A percentile compares a stretch with the other conserved stretches of the same genome.
phyloP scores from a whole-genome alignment of 345 rosid species.

The Lumnitzera racemosa region DNA sequence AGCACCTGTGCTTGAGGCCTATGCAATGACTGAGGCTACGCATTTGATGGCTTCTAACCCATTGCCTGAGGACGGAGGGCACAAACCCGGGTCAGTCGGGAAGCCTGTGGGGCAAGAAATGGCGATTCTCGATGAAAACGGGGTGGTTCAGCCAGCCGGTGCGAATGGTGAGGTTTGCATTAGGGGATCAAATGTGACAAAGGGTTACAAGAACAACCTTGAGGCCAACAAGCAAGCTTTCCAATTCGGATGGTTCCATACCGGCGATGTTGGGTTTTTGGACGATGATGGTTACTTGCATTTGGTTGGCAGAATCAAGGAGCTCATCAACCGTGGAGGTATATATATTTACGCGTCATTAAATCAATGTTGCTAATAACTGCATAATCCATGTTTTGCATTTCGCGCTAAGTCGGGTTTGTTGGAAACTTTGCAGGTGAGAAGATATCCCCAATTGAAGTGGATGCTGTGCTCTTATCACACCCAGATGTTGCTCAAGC shows the following conservation, averaged over 20 bases:
- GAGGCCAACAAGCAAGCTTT: constrained; percentile 78
- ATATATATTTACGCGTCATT: background rate
- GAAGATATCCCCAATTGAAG: constrained; percentile 93
- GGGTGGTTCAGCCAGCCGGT: constrained; percentile 37
- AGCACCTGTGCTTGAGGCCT: constrained; percentile 84
- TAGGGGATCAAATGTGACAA: constrained; percentile 85
- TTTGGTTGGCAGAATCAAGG: constrained; percentile 92
- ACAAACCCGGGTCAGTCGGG: constrained; percentile 84
- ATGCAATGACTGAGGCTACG: constrained; percentile 89
- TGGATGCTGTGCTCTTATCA: constrained; percentile 70
- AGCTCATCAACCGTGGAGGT: constrained; percentile 99
- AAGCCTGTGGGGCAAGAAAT: constrained; percentile 78
- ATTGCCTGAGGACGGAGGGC: constrained; percentile 66
- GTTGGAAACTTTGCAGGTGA: constrained; percentile 46
- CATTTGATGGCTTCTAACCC: constrained; percentile 82
- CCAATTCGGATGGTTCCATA: constrained; percentile 90
- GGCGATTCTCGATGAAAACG: constrained; percentile 63
- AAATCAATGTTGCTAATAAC: background rate
- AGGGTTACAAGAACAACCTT: constrained; percentile 84
- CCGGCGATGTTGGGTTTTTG: constrained; percentile 72
- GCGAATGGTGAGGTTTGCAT: constrained; percentile 73
- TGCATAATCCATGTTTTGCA: background rate
- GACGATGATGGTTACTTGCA: constrained; percentile 84
- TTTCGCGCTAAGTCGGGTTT: background rate
- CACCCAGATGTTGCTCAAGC: constrained; percentile 77